phyloP scores from a whole-genome alignment of 139 green algal species.

The Tetradesmus obliquus region DNA sequence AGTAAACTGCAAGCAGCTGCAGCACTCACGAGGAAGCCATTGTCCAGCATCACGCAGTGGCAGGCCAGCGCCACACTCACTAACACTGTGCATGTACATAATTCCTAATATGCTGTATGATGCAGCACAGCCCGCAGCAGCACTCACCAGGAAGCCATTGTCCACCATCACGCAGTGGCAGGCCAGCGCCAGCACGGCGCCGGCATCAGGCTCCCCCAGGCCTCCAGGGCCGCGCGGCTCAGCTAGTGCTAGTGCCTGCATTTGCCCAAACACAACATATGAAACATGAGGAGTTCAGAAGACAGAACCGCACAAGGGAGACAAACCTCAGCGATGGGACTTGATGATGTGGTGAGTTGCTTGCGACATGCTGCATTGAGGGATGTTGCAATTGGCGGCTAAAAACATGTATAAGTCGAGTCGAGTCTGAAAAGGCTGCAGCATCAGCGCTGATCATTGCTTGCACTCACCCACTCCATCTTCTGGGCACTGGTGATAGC shows the following conservation, averaged over 20 bases:
- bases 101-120: no score
- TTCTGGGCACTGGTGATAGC: not conserved
- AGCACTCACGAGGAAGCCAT: not conserved
- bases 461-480: not conserved
- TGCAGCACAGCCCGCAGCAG: not conserved
- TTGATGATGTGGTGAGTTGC: no score
- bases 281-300: no score
- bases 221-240: constrained; percentile 17
- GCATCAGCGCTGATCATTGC: no score
- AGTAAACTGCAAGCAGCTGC: no score
- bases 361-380: no score
- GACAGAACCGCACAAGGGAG: not conserved
- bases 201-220: constrained; percentile 18
- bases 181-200: constrained; percentile 38
- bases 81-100: no score
- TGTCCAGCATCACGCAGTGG: not conserved
- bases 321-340: not conserved
- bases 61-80: no score
- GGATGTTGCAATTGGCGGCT: no score
- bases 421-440: no score
- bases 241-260: not conserved
- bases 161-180: constrained; percentile 31
- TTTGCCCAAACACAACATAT: no score
- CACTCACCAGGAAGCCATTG: not conserved
- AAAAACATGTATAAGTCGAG: no score